A percentile compares a stretch with the other conserved stretches of the same genome.
Evolutionary conservation across 1,284 basidiomycete genomes (phyloP).

Genomic region (Marasmius fiardii): DNA sequence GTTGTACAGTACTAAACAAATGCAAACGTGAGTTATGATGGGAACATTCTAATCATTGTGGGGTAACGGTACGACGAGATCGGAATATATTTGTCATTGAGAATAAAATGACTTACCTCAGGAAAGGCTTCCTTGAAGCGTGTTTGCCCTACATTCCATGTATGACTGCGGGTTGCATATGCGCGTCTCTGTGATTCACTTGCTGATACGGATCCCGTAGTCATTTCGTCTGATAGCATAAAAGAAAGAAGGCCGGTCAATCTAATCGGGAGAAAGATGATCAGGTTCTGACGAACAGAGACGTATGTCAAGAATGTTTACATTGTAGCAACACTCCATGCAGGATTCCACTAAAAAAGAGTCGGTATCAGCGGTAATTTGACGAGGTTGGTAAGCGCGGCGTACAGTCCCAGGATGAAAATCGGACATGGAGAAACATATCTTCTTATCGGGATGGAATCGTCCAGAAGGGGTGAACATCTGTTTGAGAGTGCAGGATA

Average conservation of each 20-base stretch:
- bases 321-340: slow-evolving; percentile 93
- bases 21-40: slow-evolving; percentile 11
- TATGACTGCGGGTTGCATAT: slow-evolving; percentile 79
- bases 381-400: slow-evolving; percentile 16
- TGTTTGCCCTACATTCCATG: slow-evolving; percentile 79
- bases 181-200: slow-evolving; percentile 77
- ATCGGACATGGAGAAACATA: slow-evolving; percentile 95
- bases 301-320: slow-evolving; percentile 35
- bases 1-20: slow-evolving; percentile 62
- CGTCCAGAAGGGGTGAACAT: slow-evolving; percentile 94
- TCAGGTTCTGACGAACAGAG: background rate
- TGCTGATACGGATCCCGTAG: slow-evolving; percentile 86
- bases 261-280: slow-evolving; percentile 40
- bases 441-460: slow-evolving; percentile 92
- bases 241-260: slow-evolving; percentile 94
- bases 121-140: slow-evolving; percentile 86
- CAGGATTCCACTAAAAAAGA: slow-evolving; percentile 75
- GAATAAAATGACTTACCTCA: slow-evolving; percentile 53
- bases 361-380: slow-evolving; percentile 9
- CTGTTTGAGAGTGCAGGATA: slow-evolving; percentile 33
- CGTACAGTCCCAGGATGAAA: slow-evolving; percentile 88
- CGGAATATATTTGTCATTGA: background rate
- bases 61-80: background rate
- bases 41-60: slow-evolving; percentile 5
- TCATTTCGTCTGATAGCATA: slow-evolving; percentile 97